phyloP scores from a whole-genome alignment of 345 rosid genomes.

The Arabis hirsuta region DNA sequence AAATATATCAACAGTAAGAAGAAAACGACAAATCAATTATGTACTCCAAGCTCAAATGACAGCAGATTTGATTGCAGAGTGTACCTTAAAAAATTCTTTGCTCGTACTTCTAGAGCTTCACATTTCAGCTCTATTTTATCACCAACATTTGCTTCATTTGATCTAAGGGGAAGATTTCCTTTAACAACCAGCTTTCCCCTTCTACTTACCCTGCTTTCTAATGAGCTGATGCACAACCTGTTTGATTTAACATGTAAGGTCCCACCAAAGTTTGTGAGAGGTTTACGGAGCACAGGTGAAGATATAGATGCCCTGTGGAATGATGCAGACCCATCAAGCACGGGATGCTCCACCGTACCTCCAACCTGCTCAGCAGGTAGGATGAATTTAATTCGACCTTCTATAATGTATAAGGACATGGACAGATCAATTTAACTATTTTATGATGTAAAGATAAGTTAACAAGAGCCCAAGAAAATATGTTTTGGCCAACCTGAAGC shows the following conservation, averaged over 20 bases:
- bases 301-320: conserved; percentile 90
- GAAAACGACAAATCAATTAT: not conserved
- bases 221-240: conserved; percentile 71
- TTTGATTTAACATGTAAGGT: conserved; percentile 86
- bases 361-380: conserved; percentile 63
- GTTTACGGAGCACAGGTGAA: conserved; percentile 84
- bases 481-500: conserved; percentile 66
- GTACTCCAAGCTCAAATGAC: conserved; percentile 11
- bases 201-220: conserved; percentile 93
- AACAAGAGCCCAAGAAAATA: not conserved
- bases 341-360: conserved; percentile 95
- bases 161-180: conserved; percentile 88
- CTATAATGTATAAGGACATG: conserved; percentile 2
- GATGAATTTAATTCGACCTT: conserved; percentile 10
- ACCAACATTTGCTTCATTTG: conserved; percentile 67
- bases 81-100: conserved; percentile 88
- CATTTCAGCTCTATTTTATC: conserved; percentile 95
- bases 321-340: conserved; percentile 89
- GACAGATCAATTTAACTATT: not conserved
- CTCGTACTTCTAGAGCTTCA: conserved; percentile 92
- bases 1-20: conserved; percentile 2
- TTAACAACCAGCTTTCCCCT: conserved; percentile 83
- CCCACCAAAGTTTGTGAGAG: conserved; percentile 91
- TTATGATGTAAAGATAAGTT: not conserved
- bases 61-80: conserved; percentile 4